Base-by-base conservation (phyloP, 1,284 basidiomycete genomes). In the Heterobasidion irregulare region DNA sequence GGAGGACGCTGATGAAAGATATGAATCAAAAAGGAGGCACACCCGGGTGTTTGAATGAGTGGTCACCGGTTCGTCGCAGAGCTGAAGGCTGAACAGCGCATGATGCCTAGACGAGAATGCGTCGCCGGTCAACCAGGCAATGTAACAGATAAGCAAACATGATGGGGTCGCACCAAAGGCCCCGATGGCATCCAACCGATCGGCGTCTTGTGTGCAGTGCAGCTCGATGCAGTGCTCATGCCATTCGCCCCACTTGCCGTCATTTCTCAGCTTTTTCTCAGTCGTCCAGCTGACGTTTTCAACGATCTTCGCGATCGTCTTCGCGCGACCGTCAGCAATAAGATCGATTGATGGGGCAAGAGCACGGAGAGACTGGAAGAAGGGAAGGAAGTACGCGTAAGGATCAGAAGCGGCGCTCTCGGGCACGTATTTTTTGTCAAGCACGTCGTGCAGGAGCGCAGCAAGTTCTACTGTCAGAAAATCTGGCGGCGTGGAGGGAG, bases 131-230 rank as follows among this genome's bases (percentile, higher is more conserved):
- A 32, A 38, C 0, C 49, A 50, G n/a, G 7, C 35, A 34, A 52
- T 12, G 38, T 41, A 16, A 52, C 16, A 51, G 56, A 32, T 43
- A 36, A 44, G 66, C 77, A 46, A 59, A 91, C 26, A 5, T 1
- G 26, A 26, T 26, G 26, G 5, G 26, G 4, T 6, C 26, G 26
- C 26, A 26, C 92, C 94, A 58, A 96, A 89, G 6, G 88, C 89
- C 2, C 94, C 94, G 50, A 98, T 94, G 1, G 92, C 92, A 67
- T 98, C 94, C 13, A 98, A 70, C 47, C 94, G 77, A 66, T 97
- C 94, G 0, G 93, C 93, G 67, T 98, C 94, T 68, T 95, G 93
- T 0, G 96, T 92, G 58, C 90, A 94, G 66, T 92, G 88, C 48
- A 97, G 76, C 66, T 97, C 94, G 0, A 75, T 55, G 63, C 91